Base-by-base conservation (phyloP, 805 yeast genomes). In the Cyberlindnera maritima region DNA sequence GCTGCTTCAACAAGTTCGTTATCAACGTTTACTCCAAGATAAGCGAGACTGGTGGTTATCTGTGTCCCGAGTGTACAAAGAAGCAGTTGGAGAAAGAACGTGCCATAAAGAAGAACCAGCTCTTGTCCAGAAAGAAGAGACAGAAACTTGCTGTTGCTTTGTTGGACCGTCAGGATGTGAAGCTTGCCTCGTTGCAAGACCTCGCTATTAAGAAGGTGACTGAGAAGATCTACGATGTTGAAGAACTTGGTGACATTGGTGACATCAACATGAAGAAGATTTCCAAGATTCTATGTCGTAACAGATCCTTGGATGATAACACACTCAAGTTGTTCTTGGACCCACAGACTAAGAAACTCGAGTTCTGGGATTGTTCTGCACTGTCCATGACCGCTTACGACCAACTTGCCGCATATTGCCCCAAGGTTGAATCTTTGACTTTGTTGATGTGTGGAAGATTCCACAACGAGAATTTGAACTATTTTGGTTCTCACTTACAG, bases 401-500 rank as follows among this genome's bases (percentile, higher is more conserved):
- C 56, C 74, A 80, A 53, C 79, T 94, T 33, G 90, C 91, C 0
- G 73, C 95, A 0, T 85, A 69, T 61, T 88, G 96, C 55, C 96
- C 97, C 0, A 72, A 83, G 23, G 51, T 94, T 3, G 81, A 77
- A 53, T 64, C 72, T 1, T 63, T 94, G 37, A 83, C 83, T 0
- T 68, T 94, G 38, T 80, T 81, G 48, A 92, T 91, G 97, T 92
- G 98, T 70, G 99, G 99, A 4, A 91, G 87, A 56, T 68, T 94
- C 35, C 89, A 85, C 56, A 87, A 87, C 61, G 90, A 84, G 52
- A 84, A 85, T 47, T 63, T 94, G 48, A 61, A 70, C 15, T 85
- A 88, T 60, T 79, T 77, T 50, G 75, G 79, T 4, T 68, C 79
- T 10, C 83, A 87, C 52, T 69, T 92, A 36, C 67, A 68, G 0